Percentiles rank a stretch among this genome's conserved stretches.
Evolutionary conservation across 805 yeast species (phyloP).

Genomic region (Monosporozyma aquatica): DNA sequence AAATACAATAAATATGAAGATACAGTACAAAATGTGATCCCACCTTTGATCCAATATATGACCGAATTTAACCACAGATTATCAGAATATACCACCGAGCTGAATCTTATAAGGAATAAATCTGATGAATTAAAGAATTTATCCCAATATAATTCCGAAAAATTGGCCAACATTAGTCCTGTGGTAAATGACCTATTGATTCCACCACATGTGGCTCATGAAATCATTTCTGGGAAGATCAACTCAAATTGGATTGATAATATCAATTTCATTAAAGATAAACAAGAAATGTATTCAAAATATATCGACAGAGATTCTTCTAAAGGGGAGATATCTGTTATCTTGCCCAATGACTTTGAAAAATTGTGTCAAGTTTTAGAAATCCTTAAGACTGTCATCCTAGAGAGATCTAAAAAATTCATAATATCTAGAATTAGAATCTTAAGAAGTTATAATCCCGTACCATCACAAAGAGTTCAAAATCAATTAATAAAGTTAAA

Average conservation of each 20-base stretch:
- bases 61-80: constrained; percentile 50
- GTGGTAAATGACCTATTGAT: constrained; percentile 66
- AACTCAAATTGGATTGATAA: constrained; percentile 56
- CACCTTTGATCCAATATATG: constrained; percentile 47
- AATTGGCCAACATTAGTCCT: constrained; percentile 54
- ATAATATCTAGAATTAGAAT: constrained; percentile 55
- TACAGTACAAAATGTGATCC: constrained; percentile 24
- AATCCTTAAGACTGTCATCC: constrained; percentile 48
- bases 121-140: constrained; percentile 41
- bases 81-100: constrained; percentile 45
- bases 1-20: constrained; percentile 14
- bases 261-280: constrained; percentile 48
- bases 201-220: constrained; percentile 59
- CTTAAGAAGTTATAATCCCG: constrained; percentile 51
- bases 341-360: constrained; percentile 23
- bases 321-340: neutral
- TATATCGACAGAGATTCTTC: constrained; percentile 25
- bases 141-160: constrained; percentile 39
- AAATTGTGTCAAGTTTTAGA: constrained; percentile 29
- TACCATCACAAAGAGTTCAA: constrained; percentile 70
- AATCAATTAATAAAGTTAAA: constrained; percentile 51
- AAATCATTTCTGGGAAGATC: constrained; percentile 50
- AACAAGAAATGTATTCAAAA: constrained; percentile 43
- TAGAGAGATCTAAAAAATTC: constrained; percentile 69
- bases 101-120: constrained; percentile 49